Evolutionary conservation across 495 filamentous ascomycete species (phyloP), one percentile per base, ranked within the genome.

Genomic region (Xylaria bambusicola): DNA sequence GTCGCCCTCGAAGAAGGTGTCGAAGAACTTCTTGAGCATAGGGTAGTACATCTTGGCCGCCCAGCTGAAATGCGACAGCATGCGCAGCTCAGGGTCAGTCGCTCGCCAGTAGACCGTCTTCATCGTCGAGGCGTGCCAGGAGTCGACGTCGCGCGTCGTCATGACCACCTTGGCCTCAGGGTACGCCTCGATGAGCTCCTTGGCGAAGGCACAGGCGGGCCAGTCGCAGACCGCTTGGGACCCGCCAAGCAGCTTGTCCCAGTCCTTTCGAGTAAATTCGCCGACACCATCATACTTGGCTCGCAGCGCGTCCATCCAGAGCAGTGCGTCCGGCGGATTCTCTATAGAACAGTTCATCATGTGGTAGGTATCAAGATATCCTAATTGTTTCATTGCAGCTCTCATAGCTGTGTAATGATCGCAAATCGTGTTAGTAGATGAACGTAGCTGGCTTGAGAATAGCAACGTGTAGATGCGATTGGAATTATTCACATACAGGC

Each of bases 111-210:
- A 75, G 35, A 83, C 81, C 17, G 78, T 80, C 42, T 69, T 64
- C 61, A 72, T 68, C 54, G 75, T 77, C 27, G 66, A 75, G 0
- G 71, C 64, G 61, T 74, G 73, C 81, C 80, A 82, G 8, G 62
- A 64, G 61, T 80, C 69, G 20, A 71, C 71, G 36, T 88, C 85
- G 31, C 86, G 80, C 33, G 77, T 82, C 21, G 82, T 84, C 60
- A 89, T 68, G 42, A 89, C 79, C 38, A 89, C 82, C 68, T 89
- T 89, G 33, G 86, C 86, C 44, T 89, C 86, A 13, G 86, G 86
- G 62, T 89, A 89, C 13, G 85, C 84, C 47, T 83, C 84, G 31
- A 88, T 86, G 33, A 89, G 73, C 68, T 89, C 86, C 64, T 83
- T 80, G 46, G 82, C 84, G 62, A 88, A 88, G 29, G 83, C 82